These are phyloP conservation scores for Macrolepiota fuliginosa DNA, from an alignment of 768 basidiomycete genomes.

Conservation along the genomic window DNA sequence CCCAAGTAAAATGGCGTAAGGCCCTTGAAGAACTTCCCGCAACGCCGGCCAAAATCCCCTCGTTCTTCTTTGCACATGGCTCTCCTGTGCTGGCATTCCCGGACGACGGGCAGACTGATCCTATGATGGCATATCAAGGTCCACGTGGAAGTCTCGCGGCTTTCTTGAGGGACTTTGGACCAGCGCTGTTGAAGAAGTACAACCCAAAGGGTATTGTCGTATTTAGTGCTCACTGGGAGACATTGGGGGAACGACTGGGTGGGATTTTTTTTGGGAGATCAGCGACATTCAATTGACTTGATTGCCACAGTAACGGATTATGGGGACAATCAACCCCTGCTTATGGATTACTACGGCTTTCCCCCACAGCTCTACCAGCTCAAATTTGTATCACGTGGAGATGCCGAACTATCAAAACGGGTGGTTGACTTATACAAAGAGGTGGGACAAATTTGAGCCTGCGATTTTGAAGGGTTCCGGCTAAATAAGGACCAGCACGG, in stretches of 20 bases:
- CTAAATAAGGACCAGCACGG: constrained; percentile 2
- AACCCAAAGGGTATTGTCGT: constrained; percentile 77
- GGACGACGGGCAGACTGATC: constrained; percentile 16
- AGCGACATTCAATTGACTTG: background rate
- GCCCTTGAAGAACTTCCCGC: constrained; percentile 55
- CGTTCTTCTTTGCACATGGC: constrained; percentile 77
- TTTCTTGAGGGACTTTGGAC: constrained; percentile 68
- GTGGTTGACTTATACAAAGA: constrained; percentile 60
- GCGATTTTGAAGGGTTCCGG: background rate
- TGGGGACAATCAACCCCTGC: constrained; percentile 69
- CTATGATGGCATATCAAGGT: constrained; percentile 34
- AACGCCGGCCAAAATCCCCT: constrained; percentile 60
- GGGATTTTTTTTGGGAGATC: constrained; percentile 15
- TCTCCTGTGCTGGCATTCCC: constrained; percentile 51
- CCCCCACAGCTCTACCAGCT: constrained; percentile 53
- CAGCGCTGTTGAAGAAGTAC: constrained; percentile 64
- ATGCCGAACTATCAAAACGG: constrained; percentile 50
- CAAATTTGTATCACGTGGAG: constrained; percentile 68
- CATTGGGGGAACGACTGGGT: constrained; percentile 55
- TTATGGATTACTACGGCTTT: constrained; percentile 78
- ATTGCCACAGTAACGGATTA: constrained; percentile 69
- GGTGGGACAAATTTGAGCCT: constrained; percentile 26
- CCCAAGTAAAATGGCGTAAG: constrained; percentile 42
- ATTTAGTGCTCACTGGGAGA: constrained; percentile 85
- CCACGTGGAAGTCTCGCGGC: constrained; percentile 50